Evolutionary conservation across 768 basidiomycete species (phyloP), one percentile per base, ranked within the genome.

Genomic region (Pleurotus tuoliensis): DNA sequence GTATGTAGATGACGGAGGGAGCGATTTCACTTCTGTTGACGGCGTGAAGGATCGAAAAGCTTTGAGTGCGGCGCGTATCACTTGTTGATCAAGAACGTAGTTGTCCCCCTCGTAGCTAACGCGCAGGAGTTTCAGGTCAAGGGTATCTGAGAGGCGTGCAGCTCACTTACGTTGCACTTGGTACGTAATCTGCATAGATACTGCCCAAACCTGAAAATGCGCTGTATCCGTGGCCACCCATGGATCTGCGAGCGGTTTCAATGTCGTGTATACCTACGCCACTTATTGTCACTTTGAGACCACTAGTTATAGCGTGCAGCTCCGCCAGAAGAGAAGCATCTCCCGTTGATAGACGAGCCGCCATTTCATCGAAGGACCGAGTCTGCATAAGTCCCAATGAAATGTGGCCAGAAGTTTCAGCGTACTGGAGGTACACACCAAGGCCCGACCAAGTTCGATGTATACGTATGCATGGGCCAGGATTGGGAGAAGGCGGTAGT

Each of bases 151-250:
- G 30, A 9, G 11, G 9, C 30, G 30, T 11, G 30, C 30, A 34
- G 9, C 7, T 30, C 12, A 72, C 81, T 8, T 63, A 87, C 83
- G 88, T 89, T 22, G 76, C 80, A 52, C 79, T 76, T 0, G 88
- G 87, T 2, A 88, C 72, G 59, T 82, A 82, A 65, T 87, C 82
- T 3, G 82, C 84, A 59, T 88, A 88, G 0, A 86, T 51, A 38
- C 76, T 69, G 3, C 88, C 88, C 1, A 91, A 73, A 3, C 87
- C 88, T 0, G 85, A 74, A 60, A 84, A 87, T 0, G 76, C 79
- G 61, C 87, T 87, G 67, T 81, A 90, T 0, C 90, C 89, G 67
- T 92, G 89, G 3, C 89, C 89, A 50, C 89, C 90, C 79, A 90
- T 81, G 0, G 86, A 79, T 13, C 87, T 78, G 6, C 88, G 79